These are phyloP conservation scores for Epichloe uncinata DNA, from an alignment of 2,329 filamentous ascomycete genomes.

Conservation along the genomic window DNA sequence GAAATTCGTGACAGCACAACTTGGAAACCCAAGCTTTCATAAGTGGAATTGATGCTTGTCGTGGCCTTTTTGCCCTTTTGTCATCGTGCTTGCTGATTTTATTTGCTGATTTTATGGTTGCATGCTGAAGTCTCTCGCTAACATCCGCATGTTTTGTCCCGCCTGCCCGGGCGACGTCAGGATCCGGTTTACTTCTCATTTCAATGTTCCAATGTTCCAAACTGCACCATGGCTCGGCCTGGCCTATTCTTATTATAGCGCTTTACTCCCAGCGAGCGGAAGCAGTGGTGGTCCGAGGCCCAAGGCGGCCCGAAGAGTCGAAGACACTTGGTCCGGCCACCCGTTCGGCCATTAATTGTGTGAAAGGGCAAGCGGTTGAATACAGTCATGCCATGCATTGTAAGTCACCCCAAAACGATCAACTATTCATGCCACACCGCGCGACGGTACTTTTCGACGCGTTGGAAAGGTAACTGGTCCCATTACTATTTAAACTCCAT, in stretches of 20 bases:
- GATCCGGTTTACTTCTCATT: background rate
- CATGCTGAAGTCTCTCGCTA: constrained; percentile 1
- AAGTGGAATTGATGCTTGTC: background rate
- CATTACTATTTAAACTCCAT: constrained; percentile 4
- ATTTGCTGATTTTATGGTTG: background rate
- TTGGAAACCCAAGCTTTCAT: background rate
- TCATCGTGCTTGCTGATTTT: background rate
- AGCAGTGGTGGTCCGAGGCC: too few species aligned
- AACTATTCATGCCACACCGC: background rate
- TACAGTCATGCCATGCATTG: too few species aligned
- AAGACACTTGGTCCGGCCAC: too few species aligned
- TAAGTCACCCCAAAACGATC: background rate
- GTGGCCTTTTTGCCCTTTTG: background rate
- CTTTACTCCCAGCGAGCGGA: background rate
- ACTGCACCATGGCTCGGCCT: too few species aligned
- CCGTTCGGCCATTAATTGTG: too few species aligned
- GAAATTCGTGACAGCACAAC: background rate
- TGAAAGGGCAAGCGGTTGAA: too few species aligned
- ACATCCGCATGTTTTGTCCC: background rate
- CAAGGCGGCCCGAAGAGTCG: too few species aligned
- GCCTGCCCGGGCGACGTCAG: background rate
- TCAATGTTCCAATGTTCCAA: background rate
- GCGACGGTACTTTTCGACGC: too few species aligned
- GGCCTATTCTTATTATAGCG: background rate
- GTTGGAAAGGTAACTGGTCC: too few species aligned